Base-by-base conservation (phyloP, 2,329 filamentous ascomycete genomes). In the Ophiostoma sp. region DNA sequence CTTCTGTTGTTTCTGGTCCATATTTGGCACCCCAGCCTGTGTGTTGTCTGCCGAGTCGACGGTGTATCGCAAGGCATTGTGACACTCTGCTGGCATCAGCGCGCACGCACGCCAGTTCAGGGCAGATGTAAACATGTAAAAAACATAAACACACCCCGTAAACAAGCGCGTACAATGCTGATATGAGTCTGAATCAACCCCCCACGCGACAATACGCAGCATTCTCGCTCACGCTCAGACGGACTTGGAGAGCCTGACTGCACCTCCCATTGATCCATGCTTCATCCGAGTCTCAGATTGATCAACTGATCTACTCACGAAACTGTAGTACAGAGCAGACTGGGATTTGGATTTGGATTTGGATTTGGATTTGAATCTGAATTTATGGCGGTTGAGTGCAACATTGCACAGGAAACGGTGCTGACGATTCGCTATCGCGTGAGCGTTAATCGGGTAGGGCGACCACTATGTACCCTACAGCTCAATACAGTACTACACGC, bases 1-100 rank as follows among this genome's bases (percentile, higher is more conserved):
- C 57, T 62, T 54, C 13, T 35, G 57, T 62, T 62, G 57, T 62
- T 62, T 62, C 57, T 62, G 57, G 57, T 62, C 27, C 57, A 33
- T 62, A 31, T 62, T 62, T 62, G 23, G 57, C 27, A 62, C 23
- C 27, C 57, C 27, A 57, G 23, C 17, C 20, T 57, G n/a, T 27
- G 1, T 57, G 52, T 23, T 13, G 23, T 4, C 27, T 31, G 27
- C 27, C 27, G 27, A 31, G 27, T 31, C 27, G 27, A 31, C 27
- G 27, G 27, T 52, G n/a, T 1, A 23, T 54, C n/a, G 44, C 17
- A 27, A 57, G 4, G 52, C 52, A 57, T 57, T 31, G 52, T 27
- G 52, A 57, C 11, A 57, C 44, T 17, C 44, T 17, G 5, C 23
- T 57, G n/a, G 44, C 44, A 48, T 48, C 44, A 39, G 36, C 36